Evolutionary conservation across 148 eudicot genomes (phyloP), one percentile per base, ranked within the genome.

Genomic region (Cornus suecica): DNA sequence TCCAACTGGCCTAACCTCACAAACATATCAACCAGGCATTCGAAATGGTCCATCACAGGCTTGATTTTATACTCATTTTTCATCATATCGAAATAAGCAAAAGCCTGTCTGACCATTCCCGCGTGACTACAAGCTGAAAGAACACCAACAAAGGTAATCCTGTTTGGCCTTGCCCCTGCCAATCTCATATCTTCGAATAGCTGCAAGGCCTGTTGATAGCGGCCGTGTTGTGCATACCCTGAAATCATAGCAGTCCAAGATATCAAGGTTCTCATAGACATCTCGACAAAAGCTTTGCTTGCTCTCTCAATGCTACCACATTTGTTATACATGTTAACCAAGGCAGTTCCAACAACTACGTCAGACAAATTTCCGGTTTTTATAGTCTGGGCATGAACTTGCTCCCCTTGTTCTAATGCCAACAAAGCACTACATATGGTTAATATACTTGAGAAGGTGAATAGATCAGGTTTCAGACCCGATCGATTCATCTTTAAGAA

Each of bases 111-210:
- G n/a, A 89, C 91, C 84, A 80, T 68, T 48, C 91, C 92, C 8
- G 90, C 88, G 68, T 83, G 88, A 74, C 96, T 91, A 76, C 92
- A 91, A 18, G 96, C 96, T 5, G 96, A 81, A 68, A 91, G 88
- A 24, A 91, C 88, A 4, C 86, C 90, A 10, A 87, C 86, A 71
- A 91, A 91, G 2, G 96, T 89, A 48, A 91, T 78, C 78, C 86
- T 83, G 81, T 91, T 91, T 52, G 96, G 92, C 72, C 83, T 84
- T 72, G 80, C 88, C 10, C 96, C 91, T n/a, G 86, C 77, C 51
- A 83, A 58, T 75, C 86, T 74, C 91, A 91, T 87, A 67, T 91
- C 91, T 70, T 86, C 83, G 64, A 91, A 91, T 0, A 87, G 90
- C 78, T 87, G 84, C 69, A 91, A 56, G 22, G 96, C 96, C 78